These are phyloP conservation scores for Metarhizium anisopliae DNA, from an alignment of 2,329 filamentous ascomycete genomes.

Conservation along the genomic window DNA sequence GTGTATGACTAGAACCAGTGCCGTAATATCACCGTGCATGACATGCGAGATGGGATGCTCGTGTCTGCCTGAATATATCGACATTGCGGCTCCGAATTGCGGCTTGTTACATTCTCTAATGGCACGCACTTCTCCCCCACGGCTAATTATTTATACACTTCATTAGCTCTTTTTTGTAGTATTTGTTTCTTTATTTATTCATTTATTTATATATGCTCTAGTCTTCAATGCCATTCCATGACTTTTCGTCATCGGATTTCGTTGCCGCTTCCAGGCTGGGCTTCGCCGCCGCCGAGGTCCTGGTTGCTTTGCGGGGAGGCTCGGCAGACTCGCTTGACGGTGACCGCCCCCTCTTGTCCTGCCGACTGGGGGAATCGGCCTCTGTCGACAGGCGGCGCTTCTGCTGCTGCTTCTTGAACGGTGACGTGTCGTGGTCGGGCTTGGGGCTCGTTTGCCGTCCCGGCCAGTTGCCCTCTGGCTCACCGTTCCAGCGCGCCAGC, in stretches of 20 bases:
- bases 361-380: conserved; percentile 4
- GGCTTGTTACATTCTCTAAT: too few relatives aligned
- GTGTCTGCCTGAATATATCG: too few relatives aligned
- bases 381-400: conserved; percentile 6
- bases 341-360: conserved; percentile 22
- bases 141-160: not conserved
- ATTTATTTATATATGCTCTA: conserved; percentile 7
- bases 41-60: too few relatives aligned
- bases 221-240: conserved; percentile 34
- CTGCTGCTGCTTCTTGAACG: conserved; percentile 4
- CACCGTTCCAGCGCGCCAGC: conserved; percentile 34
- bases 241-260: conserved; percentile 29
- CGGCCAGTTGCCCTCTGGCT: conserved; percentile 18
- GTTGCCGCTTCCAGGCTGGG: not conserved
- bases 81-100: too few relatives aligned
- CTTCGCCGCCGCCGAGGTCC: conserved; percentile 4
- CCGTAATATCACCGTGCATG: too few relatives aligned
- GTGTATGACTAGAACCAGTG: too few relatives aligned
- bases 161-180: not conserved
- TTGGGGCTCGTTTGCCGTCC: conserved; percentile 10
- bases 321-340: conserved; percentile 15
- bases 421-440: conserved; percentile 9
- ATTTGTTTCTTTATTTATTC: too few relatives aligned
- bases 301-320: conserved; percentile 19
- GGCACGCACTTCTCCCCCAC: too few relatives aligned